Base-by-base conservation (phyloP, 768 basidiomycete genomes). In the Ramaria sp. region DNA sequence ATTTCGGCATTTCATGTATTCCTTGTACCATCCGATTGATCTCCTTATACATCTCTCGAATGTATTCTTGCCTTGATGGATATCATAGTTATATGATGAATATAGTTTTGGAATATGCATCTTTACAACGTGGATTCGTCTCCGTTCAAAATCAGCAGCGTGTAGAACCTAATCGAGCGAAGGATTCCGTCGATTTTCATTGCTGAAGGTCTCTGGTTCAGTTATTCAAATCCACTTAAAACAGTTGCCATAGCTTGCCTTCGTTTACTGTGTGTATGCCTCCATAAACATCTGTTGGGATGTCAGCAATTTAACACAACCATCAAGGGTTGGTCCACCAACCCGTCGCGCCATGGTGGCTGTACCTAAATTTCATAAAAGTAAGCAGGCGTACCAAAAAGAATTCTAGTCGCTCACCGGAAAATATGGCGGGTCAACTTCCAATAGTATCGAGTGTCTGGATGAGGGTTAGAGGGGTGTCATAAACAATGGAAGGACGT, bases 191-290 rank as follows among this genome's bases (percentile, higher is more conserved):
- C 74, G 1, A 71, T 72, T 9, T 67, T 59, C 18, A 82, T 66
- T 22, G 70, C 84, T 85, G 55, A 52, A 32, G 20, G 34, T 57
- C 16, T n/a, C n/a, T n/a, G n/a, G 56, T 64, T 22, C 34, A 15
- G 54, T 15, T 16, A 34, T 13, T 5, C 32, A 41, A 34, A 52
- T n/a, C n/a, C 2, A 36, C 4, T 34, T 8, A 27, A 22, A 34
- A 32, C 49, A 51, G 30, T 18, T 15, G 44, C 5, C 24, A 12
- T 10, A 12, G 62, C 77, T 62, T 61, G 82, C 83, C 73, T 73
- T 88, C 87, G 55, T 88, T 77, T 25, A 87, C 77, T 2, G 85
- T 85, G 64, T 88, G 87, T n/a, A 82, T 28, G 3, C 51, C 51
- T 12, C 24, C 38, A 15, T 52, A 52, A 41, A 27, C 24, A 41